Evolutionary conservation across 768 basidiomycete genomes (phyloP), one percentile per base, ranked within the genome.

Genomic region (Suillus tomentosus): DNA sequence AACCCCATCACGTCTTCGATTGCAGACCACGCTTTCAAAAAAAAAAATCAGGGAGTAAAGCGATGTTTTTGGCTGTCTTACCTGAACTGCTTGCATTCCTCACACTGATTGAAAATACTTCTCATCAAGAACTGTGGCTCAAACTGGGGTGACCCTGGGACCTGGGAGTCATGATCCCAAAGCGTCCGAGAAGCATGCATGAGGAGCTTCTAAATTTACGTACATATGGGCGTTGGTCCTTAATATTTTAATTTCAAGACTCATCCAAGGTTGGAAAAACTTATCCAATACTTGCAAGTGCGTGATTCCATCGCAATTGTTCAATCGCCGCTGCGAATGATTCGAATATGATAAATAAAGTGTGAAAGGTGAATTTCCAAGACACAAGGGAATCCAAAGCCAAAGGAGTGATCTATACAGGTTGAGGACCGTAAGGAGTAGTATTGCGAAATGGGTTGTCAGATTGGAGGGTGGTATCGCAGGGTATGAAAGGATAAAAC

Each of bases 381-480:
- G 39, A 57, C 39, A 37, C 6, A 58, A 24, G 5, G 39, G 9
- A 57, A 57, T 40, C 24, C 15, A 43, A 19, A 27, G 24, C 9
- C 8, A 27, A 58, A 58, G 24, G 57, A 58, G 24, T 58, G 57
- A 19, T 58, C 10, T 58, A 31, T 31, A 42, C 40, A 58, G 40
- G 40, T 42, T 42, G 40, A 31, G 40, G 11, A 58, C 57, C 24
- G 24, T 58, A 24, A 31, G 40, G 40, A 42, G 19, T 58, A 58
- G 40, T 27, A 31, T 24, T 54, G 19, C 53, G 53, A 36, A 36
- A 36, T n/a, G 53, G 24, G 17, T 27, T 5, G 24, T 58, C 17
- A 58, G 39, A 40, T 57, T 24, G 37, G 56, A 40, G 40, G 24
- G 19, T 54, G 57, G 40, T 57, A 27, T 39, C 56, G 56, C 56